A percentile compares a stretch with the other conserved stretches of the same genome.
Conservation (phyloP, 78 protist genomes). For the Dictyostelium purpureum region DNA sequence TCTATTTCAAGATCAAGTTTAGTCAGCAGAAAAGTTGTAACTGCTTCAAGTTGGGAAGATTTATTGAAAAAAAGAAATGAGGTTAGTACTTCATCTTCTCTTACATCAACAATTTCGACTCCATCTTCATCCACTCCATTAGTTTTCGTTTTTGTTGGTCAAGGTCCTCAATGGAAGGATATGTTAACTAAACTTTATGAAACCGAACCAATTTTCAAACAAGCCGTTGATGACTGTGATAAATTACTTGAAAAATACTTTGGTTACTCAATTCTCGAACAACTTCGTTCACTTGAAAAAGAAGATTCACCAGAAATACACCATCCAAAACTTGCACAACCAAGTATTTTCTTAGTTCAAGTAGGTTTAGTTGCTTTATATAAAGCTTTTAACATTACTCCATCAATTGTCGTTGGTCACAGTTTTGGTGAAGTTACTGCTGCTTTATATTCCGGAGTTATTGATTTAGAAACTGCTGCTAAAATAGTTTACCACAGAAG, state of each 20-base stretch:
- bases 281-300: neutral
- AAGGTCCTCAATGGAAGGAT: slow-evolving; percentile 84
- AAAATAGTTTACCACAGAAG: slow-evolving; percentile 38
- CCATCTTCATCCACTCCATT: slow-evolving; percentile 8
- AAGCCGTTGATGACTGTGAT: slow-evolving; percentile 48
- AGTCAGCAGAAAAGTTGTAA: neutral
- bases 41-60: slow-evolving; percentile 35
- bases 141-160: slow-evolving; percentile 78
- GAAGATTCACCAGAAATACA: slow-evolving; percentile 47
- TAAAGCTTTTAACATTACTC: slow-evolving; percentile 22
- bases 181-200: slow-evolving; percentile 33
- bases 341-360: slow-evolving; percentile 76
- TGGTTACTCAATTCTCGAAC: slow-evolving; percentile 53
- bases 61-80: slow-evolving; percentile 11
- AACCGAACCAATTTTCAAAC: slow-evolving; percentile 14
- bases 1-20: neutral
- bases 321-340: slow-evolving; percentile 72
- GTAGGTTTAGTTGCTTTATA: slow-evolving; percentile 66
- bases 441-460: slow-evolving; percentile 15
- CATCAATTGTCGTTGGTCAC: slow-evolving; percentile 82
- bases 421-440: slow-evolving; percentile 78
- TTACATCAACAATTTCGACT: slow-evolving; percentile 40
- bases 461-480: slow-evolving; percentile 52
- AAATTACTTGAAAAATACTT: neutral
- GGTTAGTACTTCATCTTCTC: neutral